Base-by-base conservation (phyloP, 1,284 basidiomycete species). In the Ceratobasidium sp. region DNA sequence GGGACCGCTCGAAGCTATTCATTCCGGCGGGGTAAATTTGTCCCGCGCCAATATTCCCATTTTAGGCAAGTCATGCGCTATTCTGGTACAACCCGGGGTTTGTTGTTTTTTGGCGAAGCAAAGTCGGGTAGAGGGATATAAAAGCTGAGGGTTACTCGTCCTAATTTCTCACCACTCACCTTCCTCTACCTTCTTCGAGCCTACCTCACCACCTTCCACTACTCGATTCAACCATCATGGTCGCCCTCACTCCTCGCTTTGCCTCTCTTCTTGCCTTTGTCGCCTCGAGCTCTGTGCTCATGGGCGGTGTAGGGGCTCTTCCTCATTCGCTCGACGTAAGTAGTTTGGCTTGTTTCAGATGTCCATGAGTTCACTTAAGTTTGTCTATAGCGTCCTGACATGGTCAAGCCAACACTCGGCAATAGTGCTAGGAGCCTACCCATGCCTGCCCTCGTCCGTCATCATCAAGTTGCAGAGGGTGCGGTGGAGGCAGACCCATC, bases 231-330 rank as follows among this genome's bases (percentile, higher is more conserved):
- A 18, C 28, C 16, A 23, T n/a, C 6, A 70, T 70, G 66, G 54
- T 58, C 11, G 41, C 28, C 23, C 41, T 70, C 28, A 38, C 66
- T 28, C 66, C 54, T 35, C 66, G 21, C n/a, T 70, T 70, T 21
- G 18, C 54, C 30, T 58, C 66, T 30, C 66, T 70, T 28, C 43
- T 70, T 30, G 50, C 54, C 41, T 49, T 70, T 44, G 54, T 49
- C n/a, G 30, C 44, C 32, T 58, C 66, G 41, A 67, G 50, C 50
- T 41, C 64, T 7, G 54, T 55, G 41, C 38, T 70, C n/a, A 38
- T 52, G 21, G 44, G 28, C 26, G 43, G 47, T 7, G 46, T 70
- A 11, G 28, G 32, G 13, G 66, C 54, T 28, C 66, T 70, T 49
- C 66, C 66, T n/a, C 46, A 58, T 30, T 38, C 28, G 32, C n/a